Conservation (phyloP, 176 grass and related monocot species). For the Echinochloa phyllopogon region DNA sequence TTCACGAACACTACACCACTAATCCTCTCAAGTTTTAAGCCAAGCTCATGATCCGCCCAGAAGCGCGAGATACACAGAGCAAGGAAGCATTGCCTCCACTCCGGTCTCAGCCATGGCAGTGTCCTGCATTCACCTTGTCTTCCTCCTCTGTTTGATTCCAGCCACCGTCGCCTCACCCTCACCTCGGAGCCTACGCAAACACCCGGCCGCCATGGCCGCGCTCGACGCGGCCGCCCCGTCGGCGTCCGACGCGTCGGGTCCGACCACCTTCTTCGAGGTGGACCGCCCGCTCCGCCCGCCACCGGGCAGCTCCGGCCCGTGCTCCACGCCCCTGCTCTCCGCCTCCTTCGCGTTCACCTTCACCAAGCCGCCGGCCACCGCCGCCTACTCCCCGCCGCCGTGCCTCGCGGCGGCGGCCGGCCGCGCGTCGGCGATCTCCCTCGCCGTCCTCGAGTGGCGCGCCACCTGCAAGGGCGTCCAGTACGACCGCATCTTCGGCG, state of each 20-base stretch:
- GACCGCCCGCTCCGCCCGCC: slow-evolving; percentile 30
- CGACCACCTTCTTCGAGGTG: slow-evolving; percentile 52
- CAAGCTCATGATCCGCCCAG: background rate
- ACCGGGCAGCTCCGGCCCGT: slow-evolving; percentile 24
- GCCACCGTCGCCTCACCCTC: background rate
- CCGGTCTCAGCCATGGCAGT: background rate
- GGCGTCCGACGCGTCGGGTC: background rate
- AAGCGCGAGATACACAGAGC: background rate
- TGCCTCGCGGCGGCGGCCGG: slow-evolving; percentile 27
- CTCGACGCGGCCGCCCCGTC: background rate
- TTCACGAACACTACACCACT: too few species aligned
- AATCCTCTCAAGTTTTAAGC: too few species aligned
- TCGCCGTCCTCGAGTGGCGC: slow-evolving; percentile 53
- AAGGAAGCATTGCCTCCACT: background rate
- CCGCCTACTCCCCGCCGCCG: slow-evolving; percentile 10
- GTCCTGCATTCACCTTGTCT: background rate
- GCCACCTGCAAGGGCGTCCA: slow-evolving; percentile 52
- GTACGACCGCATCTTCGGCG: slow-evolving; percentile 72
- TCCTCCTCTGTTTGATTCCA: background rate
- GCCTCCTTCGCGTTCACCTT: background rate
- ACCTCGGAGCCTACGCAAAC: background rate
- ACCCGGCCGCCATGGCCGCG: background rate
- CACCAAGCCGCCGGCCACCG: background rate
- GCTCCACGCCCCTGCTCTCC: slow-evolving; percentile 46
- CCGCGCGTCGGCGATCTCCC: slow-evolving; percentile 21